These are phyloP conservation scores for Puccinia coronata DNA, from an alignment of 1,284 basidiomycete species.

Conservation along the genomic window DNA sequence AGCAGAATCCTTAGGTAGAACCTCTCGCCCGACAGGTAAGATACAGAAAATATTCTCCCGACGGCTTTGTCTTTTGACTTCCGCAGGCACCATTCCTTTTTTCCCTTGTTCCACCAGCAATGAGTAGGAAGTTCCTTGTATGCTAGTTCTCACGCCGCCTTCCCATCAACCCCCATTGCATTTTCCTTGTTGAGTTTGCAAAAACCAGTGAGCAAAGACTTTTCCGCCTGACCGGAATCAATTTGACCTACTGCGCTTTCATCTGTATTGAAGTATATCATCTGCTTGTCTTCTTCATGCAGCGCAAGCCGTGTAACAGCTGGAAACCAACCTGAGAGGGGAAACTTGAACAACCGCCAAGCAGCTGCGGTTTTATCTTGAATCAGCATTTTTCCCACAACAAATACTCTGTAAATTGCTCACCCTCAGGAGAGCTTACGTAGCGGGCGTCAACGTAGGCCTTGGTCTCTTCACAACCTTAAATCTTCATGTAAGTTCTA, in stretches of 20 bases:
- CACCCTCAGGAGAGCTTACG: constrained; percentile 4
- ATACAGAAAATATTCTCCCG: background rate
- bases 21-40: background rate
- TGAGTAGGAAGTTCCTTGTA: background rate
- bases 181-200: background rate
- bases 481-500: background rate
- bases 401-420: too few relatives aligned
- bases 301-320: background rate
- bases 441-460: constrained; percentile 1
- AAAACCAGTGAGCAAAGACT: background rate
- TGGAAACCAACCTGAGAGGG: constrained; percentile 54
- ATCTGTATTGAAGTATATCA: background rate
- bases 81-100: background rate
- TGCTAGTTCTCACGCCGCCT: background rate
- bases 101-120: background rate
- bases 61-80: background rate
- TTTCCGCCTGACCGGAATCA: background rate
- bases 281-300: background rate
- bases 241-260: background rate
- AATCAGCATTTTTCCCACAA: background rate
- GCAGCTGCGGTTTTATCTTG: constrained; percentile 53
- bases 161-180: background rate
- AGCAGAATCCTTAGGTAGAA: background rate
- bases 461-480: constrained; percentile 5
- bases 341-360: constrained; percentile 60